These are phyloP conservation scores for Diplocarpon mali DNA, from an alignment of 2,329 filamentous ascomycete species.

Conservation along the genomic window DNA sequence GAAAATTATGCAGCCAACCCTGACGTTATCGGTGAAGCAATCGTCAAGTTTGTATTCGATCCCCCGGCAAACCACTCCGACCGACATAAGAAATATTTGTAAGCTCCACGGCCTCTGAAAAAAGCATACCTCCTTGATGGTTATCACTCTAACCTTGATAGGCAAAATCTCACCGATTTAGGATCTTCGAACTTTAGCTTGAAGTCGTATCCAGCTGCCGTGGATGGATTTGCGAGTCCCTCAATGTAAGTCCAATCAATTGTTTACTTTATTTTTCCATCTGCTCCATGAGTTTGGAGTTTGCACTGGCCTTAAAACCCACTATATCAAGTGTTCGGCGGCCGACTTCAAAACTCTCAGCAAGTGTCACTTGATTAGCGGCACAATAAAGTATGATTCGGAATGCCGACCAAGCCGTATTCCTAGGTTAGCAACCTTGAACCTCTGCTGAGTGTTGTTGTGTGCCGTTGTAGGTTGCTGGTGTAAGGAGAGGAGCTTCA, in stretches of 20 bases:
- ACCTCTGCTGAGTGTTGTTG: no score
- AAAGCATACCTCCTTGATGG: no score
- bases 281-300: background rate
- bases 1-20: constrained; percentile 32
- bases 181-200: constrained; percentile 43
- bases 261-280: background rate
- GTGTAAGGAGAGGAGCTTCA: no score
- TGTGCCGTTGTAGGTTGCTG: no score
- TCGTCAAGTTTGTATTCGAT: constrained; percentile 51
- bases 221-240: constrained; percentile 41
- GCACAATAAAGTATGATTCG: no score
- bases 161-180: constrained; percentile 28
- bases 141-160: constrained; percentile 3
- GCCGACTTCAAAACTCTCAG: no score
- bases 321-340: no score
- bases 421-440: no score
- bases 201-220: constrained; percentile 49
- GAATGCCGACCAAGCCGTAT: no score
- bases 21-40: constrained; percentile 31
- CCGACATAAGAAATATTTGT: constrained; percentile 36
- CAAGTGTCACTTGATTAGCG: no score
- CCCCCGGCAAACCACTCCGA: constrained; percentile 35
- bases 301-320: no score
- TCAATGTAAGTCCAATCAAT: background rate
- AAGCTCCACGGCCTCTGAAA: constrained; percentile 2